phyloP scores from a whole-genome alignment of 345 rosid genomes.

The Salix brachista region DNA sequence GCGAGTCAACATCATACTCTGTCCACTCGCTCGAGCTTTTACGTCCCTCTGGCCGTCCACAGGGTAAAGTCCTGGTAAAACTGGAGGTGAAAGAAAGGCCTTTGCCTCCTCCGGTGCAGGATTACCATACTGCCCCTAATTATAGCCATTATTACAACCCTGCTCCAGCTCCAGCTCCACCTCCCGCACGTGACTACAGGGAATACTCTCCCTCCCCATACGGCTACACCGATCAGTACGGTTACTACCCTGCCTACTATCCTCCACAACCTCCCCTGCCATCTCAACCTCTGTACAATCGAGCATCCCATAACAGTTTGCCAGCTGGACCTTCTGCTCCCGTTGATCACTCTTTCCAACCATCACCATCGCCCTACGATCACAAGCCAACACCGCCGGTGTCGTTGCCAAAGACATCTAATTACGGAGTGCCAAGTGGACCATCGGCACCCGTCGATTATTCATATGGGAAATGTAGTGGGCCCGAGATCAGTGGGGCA shows the following conservation, averaged over 20 bases:
- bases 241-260: conserved; percentile 39
- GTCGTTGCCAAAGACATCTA: conserved; percentile 17
- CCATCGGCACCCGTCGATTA: conserved; percentile 60
- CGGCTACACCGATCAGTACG: conserved; percentile 23
- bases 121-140: conserved; percentile 40
- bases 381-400: conserved; percentile 31
- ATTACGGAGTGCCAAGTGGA: conserved; percentile 34
- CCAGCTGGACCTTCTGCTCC: conserved; percentile 52
- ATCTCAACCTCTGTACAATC: conserved; percentile 40
- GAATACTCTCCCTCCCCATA: conserved; percentile 29
- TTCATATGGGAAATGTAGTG: conserved; percentile 28
- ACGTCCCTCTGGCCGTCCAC: conserved; percentile 23
- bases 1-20: not conserved
- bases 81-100: conserved; percentile 11
- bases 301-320: conserved; percentile 26
- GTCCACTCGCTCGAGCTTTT: not conserved
- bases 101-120: conserved; percentile 31
- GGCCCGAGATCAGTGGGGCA: not conserved
- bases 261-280: conserved; percentile 31
- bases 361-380: conserved; percentile 28
- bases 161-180: conserved; percentile 33
- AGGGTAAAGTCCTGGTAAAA: conserved; percentile 16
- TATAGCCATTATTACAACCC: conserved; percentile 39
- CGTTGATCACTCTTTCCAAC: conserved; percentile 13
- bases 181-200: conserved; percentile 37